phyloP scores from a whole-genome alignment of 805 yeast genomes.

The Pichia exigua region DNA sequence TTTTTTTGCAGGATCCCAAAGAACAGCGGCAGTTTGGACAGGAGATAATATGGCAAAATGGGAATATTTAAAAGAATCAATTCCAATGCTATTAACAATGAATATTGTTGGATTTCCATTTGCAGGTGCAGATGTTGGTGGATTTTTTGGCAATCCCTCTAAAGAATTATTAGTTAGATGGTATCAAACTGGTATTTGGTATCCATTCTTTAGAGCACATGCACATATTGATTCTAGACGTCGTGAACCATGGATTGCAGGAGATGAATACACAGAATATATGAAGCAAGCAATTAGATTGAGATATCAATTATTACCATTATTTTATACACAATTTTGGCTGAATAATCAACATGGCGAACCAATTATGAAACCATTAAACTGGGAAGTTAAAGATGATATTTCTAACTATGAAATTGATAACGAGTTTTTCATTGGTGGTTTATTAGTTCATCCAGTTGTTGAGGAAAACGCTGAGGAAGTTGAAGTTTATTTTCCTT shows the following conservation, averaged over 20 bases:
- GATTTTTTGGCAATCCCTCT: slow-evolving; percentile 87
- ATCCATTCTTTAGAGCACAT: slow-evolving; percentile 94
- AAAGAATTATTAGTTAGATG: slow-evolving; percentile 78
- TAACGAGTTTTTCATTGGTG: slow-evolving; percentile 76
- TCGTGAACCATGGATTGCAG: slow-evolving; percentile 86
- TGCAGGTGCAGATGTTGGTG: slow-evolving; percentile 95
- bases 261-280: slow-evolving; percentile 59
- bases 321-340: slow-evolving; percentile 71
- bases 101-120: slow-evolving; percentile 85
- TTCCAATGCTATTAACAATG: slow-evolving; percentile 81
- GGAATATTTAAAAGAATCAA: slow-evolving; percentile 73
- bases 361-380: slow-evolving; percentile 67
- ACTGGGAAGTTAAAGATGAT: slow-evolving; percentile 46
- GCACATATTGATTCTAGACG: slow-evolving; percentile 92
- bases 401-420: slow-evolving; percentile 51
- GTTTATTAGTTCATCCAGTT: slow-evolving; percentile 72
- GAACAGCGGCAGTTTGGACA: slow-evolving; percentile 92
- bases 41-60: slow-evolving; percentile 94
- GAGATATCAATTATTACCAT: slow-evolving; percentile 72
- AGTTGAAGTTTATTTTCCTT: slow-evolving; percentile 43
- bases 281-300: slow-evolving; percentile 65
- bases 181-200: slow-evolving; percentile 95
- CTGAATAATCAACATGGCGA: slow-evolving; percentile 51
- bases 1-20: slow-evolving; percentile 85
- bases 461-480: slow-evolving; percentile 41